Conservation (phyloP, 257 asterid genomes). For the Solanum medicagineum region DNA sequence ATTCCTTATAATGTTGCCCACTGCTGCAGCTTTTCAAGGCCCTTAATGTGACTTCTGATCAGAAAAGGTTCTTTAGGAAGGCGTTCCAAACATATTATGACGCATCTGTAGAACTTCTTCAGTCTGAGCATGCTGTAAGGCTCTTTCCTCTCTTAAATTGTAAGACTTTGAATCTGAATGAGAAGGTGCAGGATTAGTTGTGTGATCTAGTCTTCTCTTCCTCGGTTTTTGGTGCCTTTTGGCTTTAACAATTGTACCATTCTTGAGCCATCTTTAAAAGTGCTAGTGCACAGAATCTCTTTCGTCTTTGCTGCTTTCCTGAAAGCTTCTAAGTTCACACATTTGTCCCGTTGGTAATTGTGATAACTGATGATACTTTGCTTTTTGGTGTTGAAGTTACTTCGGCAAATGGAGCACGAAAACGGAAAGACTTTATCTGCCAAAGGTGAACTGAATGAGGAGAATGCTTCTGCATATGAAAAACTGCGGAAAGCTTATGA, state of each 20-base stretch:
- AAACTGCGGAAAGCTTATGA: constrained; percentile 89
- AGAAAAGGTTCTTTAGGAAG: constrained; percentile 66
- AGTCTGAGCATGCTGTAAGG: constrained; percentile 88
- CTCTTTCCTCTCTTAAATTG: neutral
- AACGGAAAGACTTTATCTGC: constrained; percentile 90
- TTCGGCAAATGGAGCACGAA: constrained; percentile 97
- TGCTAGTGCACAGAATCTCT: neutral
- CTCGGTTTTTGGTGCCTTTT: neutral
- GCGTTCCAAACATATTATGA: constrained; percentile 76
- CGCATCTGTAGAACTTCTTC: constrained; percentile 78
- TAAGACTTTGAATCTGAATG: neutral
- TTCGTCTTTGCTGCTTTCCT: neutral
- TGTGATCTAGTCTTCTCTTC: neutral
- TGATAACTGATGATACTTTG: constrained; percentile 10
- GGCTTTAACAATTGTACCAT: neutral
- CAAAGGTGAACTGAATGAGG: constrained; percentile 94
- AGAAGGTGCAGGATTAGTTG: neutral
- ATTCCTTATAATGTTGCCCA: neutral
- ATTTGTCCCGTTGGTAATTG: neutral
- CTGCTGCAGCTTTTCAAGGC: constrained; percentile 68
- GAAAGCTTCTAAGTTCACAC: neutral
- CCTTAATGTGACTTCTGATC: constrained; percentile 73
- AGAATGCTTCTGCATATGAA: constrained; percentile 77
- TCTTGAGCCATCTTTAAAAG: neutral
- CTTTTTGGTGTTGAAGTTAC: constrained; percentile 35